These are phyloP conservation scores for Hortiboletus rubellus DNA, from an alignment of 1,284 basidiomycete genomes.

Conservation along the genomic window DNA sequence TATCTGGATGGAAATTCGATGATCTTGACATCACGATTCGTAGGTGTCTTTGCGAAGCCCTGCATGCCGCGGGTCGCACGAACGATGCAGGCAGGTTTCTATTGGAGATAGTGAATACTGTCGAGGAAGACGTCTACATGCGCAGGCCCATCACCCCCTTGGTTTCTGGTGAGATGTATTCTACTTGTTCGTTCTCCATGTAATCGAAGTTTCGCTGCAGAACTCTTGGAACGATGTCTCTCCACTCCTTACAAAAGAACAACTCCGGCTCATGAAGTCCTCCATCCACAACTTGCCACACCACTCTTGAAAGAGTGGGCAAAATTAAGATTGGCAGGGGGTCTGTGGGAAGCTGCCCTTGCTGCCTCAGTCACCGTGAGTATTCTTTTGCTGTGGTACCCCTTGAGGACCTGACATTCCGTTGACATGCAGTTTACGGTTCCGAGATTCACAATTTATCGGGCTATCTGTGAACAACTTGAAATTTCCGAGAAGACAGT, in stretches of 20 bases:
- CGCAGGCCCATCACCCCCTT: neutral
- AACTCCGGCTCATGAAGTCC: accelerated
- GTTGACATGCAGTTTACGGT: neutral
- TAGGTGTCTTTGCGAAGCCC: neutral
- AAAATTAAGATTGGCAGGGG: neutral
- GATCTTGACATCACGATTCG: neutral
- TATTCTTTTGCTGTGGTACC: neutral
- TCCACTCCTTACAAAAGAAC: neutral
- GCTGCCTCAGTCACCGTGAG: neutral
- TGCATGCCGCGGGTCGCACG: neutral
- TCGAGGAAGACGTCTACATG: neutral
- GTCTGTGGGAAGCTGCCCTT: neutral
- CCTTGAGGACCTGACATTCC: neutral
- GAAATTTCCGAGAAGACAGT: neutral
- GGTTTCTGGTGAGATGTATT: neutral
- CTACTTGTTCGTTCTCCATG: accelerated
- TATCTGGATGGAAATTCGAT: slow-evolving; percentile 13
- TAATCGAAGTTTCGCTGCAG: neutral
- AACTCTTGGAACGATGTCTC: slow-evolving; percentile 4
- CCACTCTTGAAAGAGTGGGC: slow-evolving; percentile 3
- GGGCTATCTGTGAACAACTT: neutral
- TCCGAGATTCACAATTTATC: neutral
- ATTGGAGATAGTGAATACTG: neutral
- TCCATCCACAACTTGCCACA: too few relatives aligned
- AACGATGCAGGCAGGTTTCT: neutral